Percentiles rank a stretch among this genome's conserved stretches.
These are phyloP conservation scores for Trypanosoma congolense DNA, from an alignment of 208 protist genomes.

Conservation along the genomic window DNA sequence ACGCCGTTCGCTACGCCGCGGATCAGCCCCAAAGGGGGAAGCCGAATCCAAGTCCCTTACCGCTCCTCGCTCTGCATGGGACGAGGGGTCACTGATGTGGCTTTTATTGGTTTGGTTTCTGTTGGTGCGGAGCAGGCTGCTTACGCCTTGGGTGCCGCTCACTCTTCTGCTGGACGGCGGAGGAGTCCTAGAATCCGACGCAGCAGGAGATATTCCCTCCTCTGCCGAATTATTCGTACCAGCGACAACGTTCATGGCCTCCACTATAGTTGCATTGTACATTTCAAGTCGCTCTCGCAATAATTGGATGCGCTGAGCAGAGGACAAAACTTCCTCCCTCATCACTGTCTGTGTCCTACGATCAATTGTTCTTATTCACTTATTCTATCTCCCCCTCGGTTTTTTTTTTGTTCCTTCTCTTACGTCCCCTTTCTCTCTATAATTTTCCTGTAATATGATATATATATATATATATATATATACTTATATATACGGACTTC, in stretches of 20 bases:
- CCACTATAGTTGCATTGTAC: slow-evolving; percentile 53
- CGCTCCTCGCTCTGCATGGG: slow-evolving; percentile 8
- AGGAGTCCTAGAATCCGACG: neutral
- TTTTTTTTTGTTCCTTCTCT: neutral
- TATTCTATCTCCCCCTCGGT: too few relatives aligned
- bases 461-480: neutral
- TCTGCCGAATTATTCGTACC: slow-evolving; percentile 1
- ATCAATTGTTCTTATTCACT: too few relatives aligned
- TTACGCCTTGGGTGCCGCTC: neutral
- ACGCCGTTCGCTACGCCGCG: slow-evolving; percentile 7
- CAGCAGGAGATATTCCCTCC: neutral
- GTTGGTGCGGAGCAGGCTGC: neutral
- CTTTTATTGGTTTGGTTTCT: neutral
- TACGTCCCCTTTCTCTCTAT: slow-evolving; percentile 10
- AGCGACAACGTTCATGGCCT: slow-evolving; percentile 20
- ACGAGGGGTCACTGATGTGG: neutral
- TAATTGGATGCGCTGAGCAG: slow-evolving; percentile 61
- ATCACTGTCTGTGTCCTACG: neutral
- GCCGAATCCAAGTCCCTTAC: slow-evolving; percentile 11
- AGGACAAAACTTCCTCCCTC: slow-evolving; percentile 16
- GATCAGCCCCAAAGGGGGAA: neutral
- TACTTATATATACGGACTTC: too few relatives aligned
- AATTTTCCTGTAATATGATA: slow-evolving; percentile 1
- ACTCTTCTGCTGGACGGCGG: neutral
- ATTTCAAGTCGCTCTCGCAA: slow-evolving; percentile 68